phyloP scores from a whole-genome alignment of 495 filamentous ascomycete species.

The Bathelium albidoporum region DNA sequence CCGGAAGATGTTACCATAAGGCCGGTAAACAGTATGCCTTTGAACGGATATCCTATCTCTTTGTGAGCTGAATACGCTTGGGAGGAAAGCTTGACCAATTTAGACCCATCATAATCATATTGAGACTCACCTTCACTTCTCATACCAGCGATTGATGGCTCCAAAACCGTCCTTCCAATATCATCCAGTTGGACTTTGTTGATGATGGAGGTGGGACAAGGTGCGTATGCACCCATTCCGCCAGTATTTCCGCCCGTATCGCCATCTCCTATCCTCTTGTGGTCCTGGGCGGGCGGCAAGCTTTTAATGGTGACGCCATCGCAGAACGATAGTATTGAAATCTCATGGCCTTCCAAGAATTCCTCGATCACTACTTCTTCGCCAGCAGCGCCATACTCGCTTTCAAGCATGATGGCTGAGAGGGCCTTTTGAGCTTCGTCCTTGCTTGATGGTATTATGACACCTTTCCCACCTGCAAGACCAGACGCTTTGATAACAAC shows the following conservation, averaged over 20 bases:
- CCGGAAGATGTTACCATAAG: slow-evolving; percentile 88
- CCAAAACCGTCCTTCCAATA: slow-evolving; percentile 70
- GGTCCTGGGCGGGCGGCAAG: slow-evolving; percentile 89
- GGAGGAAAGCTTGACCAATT: neutral
- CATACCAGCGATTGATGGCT: slow-evolving; percentile 88
- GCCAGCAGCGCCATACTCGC: slow-evolving; percentile 78
- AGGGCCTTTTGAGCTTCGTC: slow-evolving; percentile 74
- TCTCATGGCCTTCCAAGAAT: slow-evolving; percentile 80
- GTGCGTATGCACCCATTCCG: slow-evolving; percentile 96
- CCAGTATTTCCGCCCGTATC: slow-evolving; percentile 92
- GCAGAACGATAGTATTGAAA: slow-evolving; percentile 82
- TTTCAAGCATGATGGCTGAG: slow-evolving; percentile 80
- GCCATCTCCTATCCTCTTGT: slow-evolving; percentile 87
- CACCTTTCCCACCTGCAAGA: slow-evolving; percentile 83
- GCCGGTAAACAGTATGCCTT: slow-evolving; percentile 86
- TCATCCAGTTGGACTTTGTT: slow-evolving; percentile 62
- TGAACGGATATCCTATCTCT: slow-evolving; percentile 53
- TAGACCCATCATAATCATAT: neutral
- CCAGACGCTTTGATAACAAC: slow-evolving; percentile 87
- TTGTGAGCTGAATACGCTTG: neutral
- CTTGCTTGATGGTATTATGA: slow-evolving; percentile 71
- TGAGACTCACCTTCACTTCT: slow-evolving; percentile 49
- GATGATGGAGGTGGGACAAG: slow-evolving; percentile 60
- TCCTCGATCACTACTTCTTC: slow-evolving; percentile 96
- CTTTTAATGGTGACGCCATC: slow-evolving; percentile 79